Percentiles rank a stretch among this genome's conserved stretches.
Conservation (phyloP, 1,284 basidiomycete genomes). For the Apiotrichum brassicae region DNA sequence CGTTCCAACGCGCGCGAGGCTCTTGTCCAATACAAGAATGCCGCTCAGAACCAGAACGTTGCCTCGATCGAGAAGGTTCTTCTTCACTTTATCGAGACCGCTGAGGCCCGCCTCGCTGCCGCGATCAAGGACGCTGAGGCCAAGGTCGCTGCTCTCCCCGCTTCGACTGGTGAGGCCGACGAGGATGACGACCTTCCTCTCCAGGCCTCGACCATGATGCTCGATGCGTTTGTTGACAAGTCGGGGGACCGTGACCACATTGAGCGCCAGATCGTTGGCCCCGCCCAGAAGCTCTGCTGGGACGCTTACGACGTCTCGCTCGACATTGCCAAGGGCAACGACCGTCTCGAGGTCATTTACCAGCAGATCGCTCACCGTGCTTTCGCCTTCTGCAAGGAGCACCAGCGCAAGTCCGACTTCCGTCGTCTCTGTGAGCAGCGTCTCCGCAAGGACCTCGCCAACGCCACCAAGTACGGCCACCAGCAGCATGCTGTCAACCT, state of each 20-base stretch:
- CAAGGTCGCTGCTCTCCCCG: slow-evolving; percentile 84
- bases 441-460: slow-evolving; percentile 87
- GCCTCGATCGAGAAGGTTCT: slow-evolving; percentile 89
- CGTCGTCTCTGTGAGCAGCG: slow-evolving; percentile 88
- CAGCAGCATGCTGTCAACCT: slow-evolving; percentile 98
- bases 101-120: slow-evolving; percentile 78
- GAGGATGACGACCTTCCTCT: slow-evolving; percentile 43
- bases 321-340: slow-evolving; percentile 96
- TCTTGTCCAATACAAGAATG: slow-evolving; percentile 87
- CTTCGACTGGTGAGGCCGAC: slow-evolving; percentile 42
- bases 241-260: slow-evolving; percentile 88
- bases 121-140: slow-evolving; percentile 64
- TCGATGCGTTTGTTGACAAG: slow-evolving; percentile 41
- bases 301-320: slow-evolving; percentile 95
- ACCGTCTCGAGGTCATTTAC: slow-evolving; percentile 83
- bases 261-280: slow-evolving; percentile 89
- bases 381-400: slow-evolving; percentile 91
- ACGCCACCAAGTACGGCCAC: slow-evolving; percentile 92
- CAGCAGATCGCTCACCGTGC: slow-evolving; percentile 96
- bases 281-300: slow-evolving; percentile 98
- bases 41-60: slow-evolving; percentile 87
- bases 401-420: slow-evolving; percentile 95
- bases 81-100: slow-evolving; percentile 77
- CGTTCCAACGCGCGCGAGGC: slow-evolving; percentile 91
- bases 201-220: slow-evolving; percentile 41